Percentiles rank a stretch among this genome's conserved stretches.
phyloP scores from a whole-genome alignment of 441 rosid genomes.

The Cnidoscolus chayamansa region DNA sequence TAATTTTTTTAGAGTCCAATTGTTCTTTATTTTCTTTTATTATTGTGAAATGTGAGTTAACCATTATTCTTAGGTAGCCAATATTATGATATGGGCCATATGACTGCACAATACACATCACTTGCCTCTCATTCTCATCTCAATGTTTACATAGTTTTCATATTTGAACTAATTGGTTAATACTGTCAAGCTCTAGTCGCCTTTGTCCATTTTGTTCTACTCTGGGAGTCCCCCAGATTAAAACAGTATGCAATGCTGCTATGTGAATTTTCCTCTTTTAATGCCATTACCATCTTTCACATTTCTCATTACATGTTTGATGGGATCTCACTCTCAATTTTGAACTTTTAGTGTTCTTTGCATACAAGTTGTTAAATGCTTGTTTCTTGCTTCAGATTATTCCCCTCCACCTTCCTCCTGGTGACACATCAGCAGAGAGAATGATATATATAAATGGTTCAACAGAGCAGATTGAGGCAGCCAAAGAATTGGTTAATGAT shows the following conservation, averaged over 20 bases:
- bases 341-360: not conserved
- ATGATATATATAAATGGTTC: conserved; percentile 29
- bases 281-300: not conserved
- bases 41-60: too few species aligned
- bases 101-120: too few species aligned
- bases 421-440: conserved; percentile 29
- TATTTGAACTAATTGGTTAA: too few species aligned
- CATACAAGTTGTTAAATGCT: not conserved
- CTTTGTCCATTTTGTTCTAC: not conserved
- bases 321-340: not conserved
- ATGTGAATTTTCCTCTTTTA: not conserved
- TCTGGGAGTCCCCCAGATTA: not conserved
- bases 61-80: too few species aligned
- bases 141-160: too few species aligned
- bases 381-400: conserved; percentile 24
- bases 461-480: conserved; percentile 32
- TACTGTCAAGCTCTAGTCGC: not conserved
- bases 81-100: too few species aligned
- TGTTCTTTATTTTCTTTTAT: too few species aligned
- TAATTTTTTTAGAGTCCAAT: too few species aligned
- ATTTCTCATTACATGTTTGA: not conserved
- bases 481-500: conserved; percentile 29
- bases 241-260: not conserved
- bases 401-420: conserved; percentile 35
- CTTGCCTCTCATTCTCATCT: too few species aligned